Base-by-base conservation (phyloP, 2,329 filamentous ascomycete genomes). In the Taxawa tesnikishii region DNA sequence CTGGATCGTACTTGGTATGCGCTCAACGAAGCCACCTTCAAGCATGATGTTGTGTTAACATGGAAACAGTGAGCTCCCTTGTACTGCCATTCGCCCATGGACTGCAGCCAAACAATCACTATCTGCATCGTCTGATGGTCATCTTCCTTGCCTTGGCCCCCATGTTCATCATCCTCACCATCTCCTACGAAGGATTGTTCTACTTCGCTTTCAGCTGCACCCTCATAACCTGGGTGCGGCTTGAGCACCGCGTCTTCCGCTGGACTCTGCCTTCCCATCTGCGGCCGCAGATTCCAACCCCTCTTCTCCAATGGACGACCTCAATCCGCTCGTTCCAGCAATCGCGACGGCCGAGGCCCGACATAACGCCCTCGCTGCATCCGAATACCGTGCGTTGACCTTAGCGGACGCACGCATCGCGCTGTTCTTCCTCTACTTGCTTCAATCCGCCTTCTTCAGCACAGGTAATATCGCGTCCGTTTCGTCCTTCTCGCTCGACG, bases 111-210 rank as follows among this genome's bases (percentile, higher is more conserved):
- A 90, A 83, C 53, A 79, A 68, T 43, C 78, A 94, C 58, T 94
- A 96, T 55, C 72, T 96, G 43, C 87, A 96, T 54, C 78, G 87
- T 15, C 65, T 98, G 4, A 70, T 87, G 43, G 73, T 93, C 45
- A 76, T 94, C 33, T 98, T 96, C 61, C 67, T 98, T 29, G 82
- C 87, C 4, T 96, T 92, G 52, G 81, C 88, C 0, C 90, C 90
- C 0, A 80, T 81, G 2, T 98, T 96, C 57, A 80, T 98, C 50
- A 88, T 98, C 48, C 73, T 98, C 31, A 93, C 87, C 6, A 94
- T 96, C 45, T 94, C 88, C 1, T 98, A 93, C 59, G 90, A 98
- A 56, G 88, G 88, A 0, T 68, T 98, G 2, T 98, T 98, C 56
- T 98, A 96, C 57, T 74, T 94, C 38, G 75, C 79, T 8, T 98